phyloP scores from a whole-genome alignment of 2,329 filamentous ascomycete species.

The Neoascochyta sp. region DNA sequence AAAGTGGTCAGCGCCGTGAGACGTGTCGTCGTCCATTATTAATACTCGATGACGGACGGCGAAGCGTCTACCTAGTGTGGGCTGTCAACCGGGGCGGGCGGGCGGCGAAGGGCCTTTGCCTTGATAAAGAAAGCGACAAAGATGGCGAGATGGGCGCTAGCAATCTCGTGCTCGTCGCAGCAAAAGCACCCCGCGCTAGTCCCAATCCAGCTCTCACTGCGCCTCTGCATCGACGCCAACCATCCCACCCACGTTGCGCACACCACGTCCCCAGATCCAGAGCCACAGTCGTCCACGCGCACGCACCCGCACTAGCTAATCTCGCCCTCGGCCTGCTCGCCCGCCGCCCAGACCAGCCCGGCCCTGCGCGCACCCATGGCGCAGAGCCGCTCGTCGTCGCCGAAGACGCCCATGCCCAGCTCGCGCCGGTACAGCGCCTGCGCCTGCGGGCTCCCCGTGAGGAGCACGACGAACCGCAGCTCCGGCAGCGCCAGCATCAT shows the following conservation, averaged over 20 bases:
- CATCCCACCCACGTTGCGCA: conserved; percentile 19
- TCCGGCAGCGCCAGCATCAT: conserved; percentile 55
- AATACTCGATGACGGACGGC: too few species aligned
- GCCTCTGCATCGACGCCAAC: conserved; percentile 19
- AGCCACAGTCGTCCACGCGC: conserved; percentile 16
- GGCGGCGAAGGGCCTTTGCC: too few species aligned
- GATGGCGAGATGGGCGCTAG: conserved; percentile 11
- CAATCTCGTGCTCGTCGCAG: too few species aligned
- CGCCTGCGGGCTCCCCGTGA: conserved; percentile 24
- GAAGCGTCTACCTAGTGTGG: too few species aligned
- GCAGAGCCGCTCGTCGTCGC: conserved; percentile 16
- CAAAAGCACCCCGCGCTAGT: conserved; percentile 6
- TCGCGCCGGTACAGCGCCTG: conserved; percentile 25
- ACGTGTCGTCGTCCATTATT: too few species aligned
- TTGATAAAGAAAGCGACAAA: too few species aligned
- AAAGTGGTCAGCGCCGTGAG: too few species aligned
- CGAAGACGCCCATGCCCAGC: conserved; percentile 27
- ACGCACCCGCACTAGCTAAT: too few species aligned
- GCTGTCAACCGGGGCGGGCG: too few species aligned
- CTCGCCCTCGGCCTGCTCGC: too few species aligned
- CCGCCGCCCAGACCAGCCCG: conserved; percentile 14
- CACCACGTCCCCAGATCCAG: conserved; percentile 17
- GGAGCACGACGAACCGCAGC: conserved; percentile 46
- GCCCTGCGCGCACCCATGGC: conserved; percentile 25
- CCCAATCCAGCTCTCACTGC: too few species aligned